Percentiles rank a stretch among this genome's conserved stretches.
phyloP scores from a whole-genome alignment of 495 filamentous ascomycete species.

The Recurvomyces mirabilis region DNA sequence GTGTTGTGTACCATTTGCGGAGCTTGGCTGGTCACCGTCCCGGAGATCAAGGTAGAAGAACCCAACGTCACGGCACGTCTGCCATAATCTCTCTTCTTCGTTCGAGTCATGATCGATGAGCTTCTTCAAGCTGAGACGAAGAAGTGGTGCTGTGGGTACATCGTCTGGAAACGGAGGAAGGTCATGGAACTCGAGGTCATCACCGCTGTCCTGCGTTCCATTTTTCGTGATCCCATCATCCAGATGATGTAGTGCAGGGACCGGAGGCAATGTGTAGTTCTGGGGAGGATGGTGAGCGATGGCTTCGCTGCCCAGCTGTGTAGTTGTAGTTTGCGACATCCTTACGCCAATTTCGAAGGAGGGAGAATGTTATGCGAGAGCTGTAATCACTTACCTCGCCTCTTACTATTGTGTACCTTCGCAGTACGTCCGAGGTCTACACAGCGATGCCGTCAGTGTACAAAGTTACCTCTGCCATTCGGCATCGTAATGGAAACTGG shows the following conservation, averaged over 20 bases:
- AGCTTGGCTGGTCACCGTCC: not conserved
- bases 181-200: slow-evolving; percentile 1
- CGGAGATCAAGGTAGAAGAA: slow-evolving; percentile 19
- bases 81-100: slow-evolving; percentile 2
- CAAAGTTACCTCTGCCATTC: too few species aligned
- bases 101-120: slow-evolving; percentile 3
- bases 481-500: too few species aligned
- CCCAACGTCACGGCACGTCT: slow-evolving; percentile 10
- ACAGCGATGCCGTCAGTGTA: too few species aligned
- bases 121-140: slow-evolving; percentile 5
- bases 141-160: slow-evolving; percentile 15
- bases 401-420: too few species aligned
- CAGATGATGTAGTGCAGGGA: not conserved
- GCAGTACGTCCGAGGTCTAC: too few species aligned
- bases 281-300: not conserved
- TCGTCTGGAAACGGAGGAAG: slow-evolving; percentile 14
- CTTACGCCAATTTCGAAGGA: too few species aligned
- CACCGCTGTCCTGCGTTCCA: not conserved
- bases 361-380: too few species aligned
- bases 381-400: too few species aligned
- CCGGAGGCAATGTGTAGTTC: not conserved
- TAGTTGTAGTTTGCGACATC: not conserved
- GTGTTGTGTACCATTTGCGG: not conserved
- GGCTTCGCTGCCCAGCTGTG: not conserved
- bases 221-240: not conserved